Base-by-base conservation (phyloP, 176 grass and related monocot species). In the Poa pratensis region DNA sequence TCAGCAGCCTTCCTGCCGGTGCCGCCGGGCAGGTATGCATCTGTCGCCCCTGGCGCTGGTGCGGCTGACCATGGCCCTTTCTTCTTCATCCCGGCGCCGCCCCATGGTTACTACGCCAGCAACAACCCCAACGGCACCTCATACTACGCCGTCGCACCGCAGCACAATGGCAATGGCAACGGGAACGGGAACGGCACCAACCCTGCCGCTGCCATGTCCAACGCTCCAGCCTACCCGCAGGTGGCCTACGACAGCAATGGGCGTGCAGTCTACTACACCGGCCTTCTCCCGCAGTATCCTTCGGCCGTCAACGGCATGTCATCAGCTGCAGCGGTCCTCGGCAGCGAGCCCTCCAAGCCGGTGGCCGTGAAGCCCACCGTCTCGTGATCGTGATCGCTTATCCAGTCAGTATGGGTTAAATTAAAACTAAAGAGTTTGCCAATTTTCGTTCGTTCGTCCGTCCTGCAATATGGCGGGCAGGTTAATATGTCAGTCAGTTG, bases 181-280 rank as follows among this genome's bases (percentile, higher is more conserved):
- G 45, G 45, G 1, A 90, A 65, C 34, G 78, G 39, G 1, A 87
- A 87, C 32, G 53, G 75, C 87, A 49, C 76, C 10, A 53, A 69
- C 7, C 58, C 84, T 1, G 60, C 83, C 4, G 9, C 83, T 2
- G 43, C 67, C 5, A 80, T 81, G 69, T 79, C 90, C 0, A 82
- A 83, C 11, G 78, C 78, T 1, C 26, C 83, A 18, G 83, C 79
- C 55, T 85, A 86, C 6, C 49, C 81, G 7, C 92, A 93, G 9
- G 81, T 95, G 28, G 92, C 84, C 35, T 99, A 96, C 63, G 94
- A 99, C 66, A 86, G 88, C 89, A 76, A 88, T 16, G 94, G 96
- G 54, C 93, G 90, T 19, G 82, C 94, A 15, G 83, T 99, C 62
- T 99, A 94, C 89, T 99, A 96, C 84, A 92, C 96, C 51, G 86